Evolutionary conservation across 345 rosid genomes (phyloP).

Genomic region (Eucalyptus erythrocorys): DNA sequence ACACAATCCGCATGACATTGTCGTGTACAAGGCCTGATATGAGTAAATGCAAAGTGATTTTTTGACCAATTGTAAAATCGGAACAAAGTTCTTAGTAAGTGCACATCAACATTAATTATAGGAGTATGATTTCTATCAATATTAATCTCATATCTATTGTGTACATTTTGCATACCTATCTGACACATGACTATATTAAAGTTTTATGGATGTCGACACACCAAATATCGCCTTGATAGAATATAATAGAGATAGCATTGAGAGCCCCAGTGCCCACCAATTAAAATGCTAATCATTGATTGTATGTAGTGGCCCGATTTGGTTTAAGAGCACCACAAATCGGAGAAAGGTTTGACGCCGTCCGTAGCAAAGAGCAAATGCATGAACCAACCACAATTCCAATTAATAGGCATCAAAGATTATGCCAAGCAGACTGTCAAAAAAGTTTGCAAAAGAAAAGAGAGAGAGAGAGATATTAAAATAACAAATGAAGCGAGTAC

Average conservation of each 20-base stretch:
- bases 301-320: not conserved
- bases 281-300: not conserved
- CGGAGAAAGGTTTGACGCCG: not conserved
- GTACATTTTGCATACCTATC: not conserved
- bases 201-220: not conserved
- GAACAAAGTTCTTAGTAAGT: not conserved
- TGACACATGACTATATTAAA: not conserved
- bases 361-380: not conserved
- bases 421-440: not conserved
- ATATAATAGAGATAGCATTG: not conserved
- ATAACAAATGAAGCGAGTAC: not conserved
- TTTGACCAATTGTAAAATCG: not conserved
- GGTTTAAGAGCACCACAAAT: not conserved
- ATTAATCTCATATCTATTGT: not conserved
- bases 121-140: not conserved
- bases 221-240: not conserved
- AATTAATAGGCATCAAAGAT: not conserved
- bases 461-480: not conserved
- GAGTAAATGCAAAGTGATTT: not conserved
- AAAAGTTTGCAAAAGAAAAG: not conserved
- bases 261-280: not conserved
- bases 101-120: not conserved
- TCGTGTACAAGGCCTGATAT: not conserved
- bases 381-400: not conserved
- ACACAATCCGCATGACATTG: not conserved